These are phyloP conservation scores for Saturnispora bothae DNA, from an alignment of 805 yeast species.

Conservation along the genomic window DNA sequence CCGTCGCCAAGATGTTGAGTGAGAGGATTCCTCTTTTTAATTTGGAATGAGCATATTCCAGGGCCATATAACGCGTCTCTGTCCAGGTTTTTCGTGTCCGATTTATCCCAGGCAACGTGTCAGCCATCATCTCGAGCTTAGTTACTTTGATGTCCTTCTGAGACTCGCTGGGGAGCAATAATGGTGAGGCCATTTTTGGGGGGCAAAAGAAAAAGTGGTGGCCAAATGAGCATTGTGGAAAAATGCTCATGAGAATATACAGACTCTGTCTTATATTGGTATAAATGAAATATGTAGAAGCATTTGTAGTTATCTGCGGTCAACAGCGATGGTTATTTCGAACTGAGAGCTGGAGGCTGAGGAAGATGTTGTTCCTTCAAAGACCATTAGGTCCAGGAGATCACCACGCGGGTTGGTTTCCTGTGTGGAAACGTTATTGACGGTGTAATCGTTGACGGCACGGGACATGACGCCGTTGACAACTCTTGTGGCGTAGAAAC, in stretches of 20 bases:
- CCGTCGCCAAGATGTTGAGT: neutral
- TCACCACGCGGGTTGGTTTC: conserved; percentile 13
- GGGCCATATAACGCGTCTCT: neutral
- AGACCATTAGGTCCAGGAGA: neutral
- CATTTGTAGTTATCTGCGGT: conserved; percentile 12
- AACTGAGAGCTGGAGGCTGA: conserved; percentile 20
- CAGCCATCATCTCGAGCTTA: too few species aligned
- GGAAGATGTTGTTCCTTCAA: conserved; percentile 7
- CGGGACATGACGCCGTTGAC: conserved; percentile 27
- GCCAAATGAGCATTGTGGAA: too few species aligned
- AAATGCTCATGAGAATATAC: too few species aligned
- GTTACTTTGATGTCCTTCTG: too few species aligned
- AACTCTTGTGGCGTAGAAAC: conserved; percentile 38
- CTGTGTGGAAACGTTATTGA: conserved; percentile 10
- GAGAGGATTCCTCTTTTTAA: neutral
- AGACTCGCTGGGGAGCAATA: too few species aligned
- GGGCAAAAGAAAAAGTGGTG: too few species aligned
- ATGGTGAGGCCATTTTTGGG: too few species aligned
- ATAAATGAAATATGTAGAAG: too few species aligned
- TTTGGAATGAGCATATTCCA: neutral
- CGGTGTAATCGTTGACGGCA: conserved; percentile 2
- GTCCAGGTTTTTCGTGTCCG: neutral
- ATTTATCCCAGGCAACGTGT: too few species aligned
- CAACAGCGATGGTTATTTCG: conserved; percentile 36
- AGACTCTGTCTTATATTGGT: too few species aligned